Evolutionary conservation across 371 early-diverging fungal genomes (phyloP), one percentile per base, ranked within the genome.

Genomic region (Circinella minor): DNA sequence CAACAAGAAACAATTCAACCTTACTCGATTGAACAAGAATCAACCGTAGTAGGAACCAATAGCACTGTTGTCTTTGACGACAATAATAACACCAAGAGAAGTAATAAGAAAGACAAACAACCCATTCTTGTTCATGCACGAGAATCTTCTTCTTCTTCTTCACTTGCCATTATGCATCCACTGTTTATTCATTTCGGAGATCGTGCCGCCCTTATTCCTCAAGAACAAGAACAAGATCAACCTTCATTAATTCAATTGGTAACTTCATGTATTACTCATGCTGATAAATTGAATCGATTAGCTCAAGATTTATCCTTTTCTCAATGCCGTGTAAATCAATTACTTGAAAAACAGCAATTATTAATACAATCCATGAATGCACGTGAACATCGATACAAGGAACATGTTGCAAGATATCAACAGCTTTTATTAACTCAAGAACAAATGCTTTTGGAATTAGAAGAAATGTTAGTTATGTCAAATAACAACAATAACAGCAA

Each of bases 401-500:
- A 63, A 17, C 68, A 66, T 65, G 39, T 66, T 36, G 55, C 66
- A n/a, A 63, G 57, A 0, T 73, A 64, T 63, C 63, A 73, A n/a
- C 66, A 34, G 1, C 49, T 69, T 5, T 27, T 66, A 15, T 38
- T 20, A 8, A 69, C 49, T 17, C 73, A 73, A 47, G 27, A 20
- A 11, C 65, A 49, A n/a, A 73, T 73, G 73, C 55, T 73, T 34
- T 51, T 46, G 13, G 73, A 66, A 18, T 38, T 73, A 15, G 69
- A 66, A 51, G 48, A 55, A 2, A 37, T 71, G 20, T 37, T 66
- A 55, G 57, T 36, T 0, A 27, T 51, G 6, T 43, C 43, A 27
- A 27, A 27, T 27, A 27, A 27, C 2, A 27, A 27, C 27, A 27
- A 27, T 27, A 27, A 27, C 27, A 27, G 2, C 27, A 27, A 27